Conservation (phyloP, 1,284 basidiomycete species). For the Stygiomarasmius scandens region DNA sequence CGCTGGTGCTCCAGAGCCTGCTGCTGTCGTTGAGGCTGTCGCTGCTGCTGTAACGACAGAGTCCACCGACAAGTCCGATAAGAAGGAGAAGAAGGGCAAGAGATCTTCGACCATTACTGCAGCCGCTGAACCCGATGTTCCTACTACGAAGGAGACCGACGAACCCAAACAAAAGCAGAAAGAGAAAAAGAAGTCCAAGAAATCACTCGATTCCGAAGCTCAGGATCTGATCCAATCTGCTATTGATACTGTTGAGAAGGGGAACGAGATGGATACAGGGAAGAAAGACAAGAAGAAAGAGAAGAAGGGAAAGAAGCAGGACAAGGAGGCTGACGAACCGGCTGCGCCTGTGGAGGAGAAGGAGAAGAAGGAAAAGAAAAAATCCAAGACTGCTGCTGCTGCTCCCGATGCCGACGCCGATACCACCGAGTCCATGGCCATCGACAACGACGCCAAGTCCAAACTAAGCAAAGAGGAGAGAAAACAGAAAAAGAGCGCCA, state of each 20-base stretch:
- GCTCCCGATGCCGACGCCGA: neutral
- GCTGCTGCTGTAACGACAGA: neutral
- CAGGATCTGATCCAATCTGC: neutral
- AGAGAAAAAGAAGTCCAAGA: conserved; percentile 13
- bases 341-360: neutral
- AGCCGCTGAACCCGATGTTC: conserved; percentile 14
- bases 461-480: conserved; percentile 39
- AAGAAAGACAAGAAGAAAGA: conserved; percentile 7
- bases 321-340: neutral
- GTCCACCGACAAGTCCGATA: conserved; percentile 2
- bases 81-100: conserved; percentile 20
- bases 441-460: conserved; percentile 10
- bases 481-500: conserved; percentile 51
- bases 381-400: neutral
- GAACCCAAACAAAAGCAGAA: neutral
- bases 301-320: conserved; percentile 11
- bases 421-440: neutral
- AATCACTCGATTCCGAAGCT: neutral
- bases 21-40: neutral
- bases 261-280: too few relatives aligned
- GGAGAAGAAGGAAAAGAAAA: conserved; percentile 1
- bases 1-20: neutral
- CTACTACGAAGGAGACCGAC: conserved; percentile 3
- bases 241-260: conserved; percentile 1
- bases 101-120: neutral